Conservation (phyloP, 139 green algal genomes). For the Zygnema cylindricum region DNA sequence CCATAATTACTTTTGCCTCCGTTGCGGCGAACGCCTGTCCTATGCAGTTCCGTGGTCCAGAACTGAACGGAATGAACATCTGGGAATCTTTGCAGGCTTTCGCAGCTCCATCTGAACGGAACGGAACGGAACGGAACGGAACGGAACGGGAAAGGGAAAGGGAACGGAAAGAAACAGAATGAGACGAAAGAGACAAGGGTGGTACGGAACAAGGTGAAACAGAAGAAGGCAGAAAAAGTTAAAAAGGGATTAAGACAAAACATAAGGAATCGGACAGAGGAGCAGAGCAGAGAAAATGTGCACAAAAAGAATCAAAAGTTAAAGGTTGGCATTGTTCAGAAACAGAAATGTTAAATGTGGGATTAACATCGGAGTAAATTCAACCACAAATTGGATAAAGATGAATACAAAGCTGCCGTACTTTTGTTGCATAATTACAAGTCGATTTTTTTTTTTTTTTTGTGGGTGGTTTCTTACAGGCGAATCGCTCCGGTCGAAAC, state of each 20-base stretch:
- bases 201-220: not conserved
- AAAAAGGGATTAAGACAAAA: not conserved
- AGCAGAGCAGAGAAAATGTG: too few relatives aligned
- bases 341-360: too few relatives aligned
- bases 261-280: too few relatives aligned
- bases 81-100: slow-evolving; percentile 31
- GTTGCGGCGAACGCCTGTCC: slow-evolving; percentile 91
- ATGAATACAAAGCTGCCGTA: too few relatives aligned
- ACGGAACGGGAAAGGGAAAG: not conserved
- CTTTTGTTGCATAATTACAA: too few relatives aligned
- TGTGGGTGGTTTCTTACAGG: too few relatives aligned
- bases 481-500: slow-evolving; percentile 92
- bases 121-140: too few relatives aligned
- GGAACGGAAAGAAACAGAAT: not conserved
- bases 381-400: too few relatives aligned
- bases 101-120: not conserved
- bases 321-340: too few relatives aligned
- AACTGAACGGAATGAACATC: slow-evolving; percentile 81
- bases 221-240: not conserved
- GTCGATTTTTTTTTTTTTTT: too few relatives aligned
- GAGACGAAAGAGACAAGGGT: not conserved
- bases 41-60: slow-evolving; percentile 85
- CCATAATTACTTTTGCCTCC: slow-evolving; percentile 82
- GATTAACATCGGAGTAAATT: too few relatives aligned
- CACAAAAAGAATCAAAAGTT: too few relatives aligned